These are phyloP conservation scores for Seiridium cupressi DNA, from an alignment of 2,329 filamentous ascomycete genomes.

Conservation along the genomic window DNA sequence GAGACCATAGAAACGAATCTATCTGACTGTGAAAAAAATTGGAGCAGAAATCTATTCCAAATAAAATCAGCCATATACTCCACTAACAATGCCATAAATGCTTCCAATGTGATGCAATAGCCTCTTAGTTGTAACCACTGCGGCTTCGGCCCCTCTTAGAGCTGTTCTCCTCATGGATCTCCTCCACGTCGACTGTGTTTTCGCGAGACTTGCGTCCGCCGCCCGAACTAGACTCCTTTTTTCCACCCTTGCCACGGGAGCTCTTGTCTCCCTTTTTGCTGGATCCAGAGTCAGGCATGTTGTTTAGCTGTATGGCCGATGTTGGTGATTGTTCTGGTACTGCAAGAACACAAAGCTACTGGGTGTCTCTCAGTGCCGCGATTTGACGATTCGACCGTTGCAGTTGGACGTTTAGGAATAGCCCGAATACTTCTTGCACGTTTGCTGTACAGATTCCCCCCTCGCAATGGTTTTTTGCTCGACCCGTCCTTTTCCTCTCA, in stretches of 20 bases:
- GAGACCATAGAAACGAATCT: background rate
- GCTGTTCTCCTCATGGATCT: constrained; percentile 1
- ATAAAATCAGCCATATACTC: background rate
- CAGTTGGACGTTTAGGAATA: background rate
- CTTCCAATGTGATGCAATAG: background rate
- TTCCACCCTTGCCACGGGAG: background rate
- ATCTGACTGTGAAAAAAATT: background rate
- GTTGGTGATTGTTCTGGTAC: background rate
- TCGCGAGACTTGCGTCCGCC: constrained; percentile 5
- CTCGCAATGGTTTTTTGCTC: too few species aligned
- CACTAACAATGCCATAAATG: background rate
- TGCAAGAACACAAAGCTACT: too few species aligned
- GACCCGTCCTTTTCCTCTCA: too few species aligned
- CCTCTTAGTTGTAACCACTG: constrained; percentile 9
- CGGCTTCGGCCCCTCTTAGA: constrained; percentile 7
- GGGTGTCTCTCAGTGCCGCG: too few species aligned
- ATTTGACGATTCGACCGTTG: background rate
- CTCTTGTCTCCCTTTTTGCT: constrained; percentile 4
- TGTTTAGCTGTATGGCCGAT: background rate
- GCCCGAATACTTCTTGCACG: too few species aligned
- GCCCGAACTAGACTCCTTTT: constrained; percentile 1
- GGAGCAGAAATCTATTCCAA: background rate
- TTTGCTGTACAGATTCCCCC: too few species aligned
- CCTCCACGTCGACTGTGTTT: constrained; percentile 5
- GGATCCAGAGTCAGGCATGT: constrained; percentile 3